Evolutionary conservation across 2,329 filamentous ascomycete species (phyloP).

Genomic region (Dothistroma septosporum): DNA sequence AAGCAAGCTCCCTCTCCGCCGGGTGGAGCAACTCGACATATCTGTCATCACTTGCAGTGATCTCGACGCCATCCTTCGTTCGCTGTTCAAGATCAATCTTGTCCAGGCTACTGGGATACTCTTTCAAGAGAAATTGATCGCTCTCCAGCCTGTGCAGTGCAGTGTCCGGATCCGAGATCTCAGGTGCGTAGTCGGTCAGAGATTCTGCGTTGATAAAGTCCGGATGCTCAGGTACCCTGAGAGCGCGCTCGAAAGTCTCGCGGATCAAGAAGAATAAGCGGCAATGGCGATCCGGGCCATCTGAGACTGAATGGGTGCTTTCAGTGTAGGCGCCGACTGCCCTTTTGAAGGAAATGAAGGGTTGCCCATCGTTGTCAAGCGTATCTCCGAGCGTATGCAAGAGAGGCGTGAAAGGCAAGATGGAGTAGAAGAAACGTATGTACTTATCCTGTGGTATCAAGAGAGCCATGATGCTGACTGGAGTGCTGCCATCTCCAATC

Average conservation of each 20-base stretch:
- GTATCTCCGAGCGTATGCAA: constrained; percentile 9
- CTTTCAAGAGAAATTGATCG: background rate
- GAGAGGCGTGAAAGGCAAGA: constrained; percentile 5
- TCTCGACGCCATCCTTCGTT: background rate
- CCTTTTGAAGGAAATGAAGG: background rate
- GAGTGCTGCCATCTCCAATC: constrained; percentile 1
- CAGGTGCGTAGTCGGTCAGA: constrained; percentile 18
- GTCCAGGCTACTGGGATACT: background rate
- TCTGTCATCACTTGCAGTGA: background rate
- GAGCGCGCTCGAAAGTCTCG: constrained; percentile 17
- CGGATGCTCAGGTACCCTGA: constrained; percentile 19
- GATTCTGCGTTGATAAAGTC: constrained; percentile 19
- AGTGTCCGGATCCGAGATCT: constrained; percentile 17
- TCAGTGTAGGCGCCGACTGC: background rate
- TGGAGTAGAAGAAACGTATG: constrained; percentile 26
- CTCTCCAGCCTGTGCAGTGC: constrained; percentile 16
- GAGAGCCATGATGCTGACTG: constrained; percentile 21
- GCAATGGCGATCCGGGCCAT: constrained; percentile 4
- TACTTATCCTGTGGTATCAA: constrained; percentile 16
- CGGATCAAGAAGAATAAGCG: constrained; percentile 19
- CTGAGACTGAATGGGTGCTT: background rate
- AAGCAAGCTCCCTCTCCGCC: constrained; percentile 21
- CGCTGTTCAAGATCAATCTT: background rate
- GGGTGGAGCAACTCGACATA: constrained; percentile 11
- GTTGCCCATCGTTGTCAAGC: background rate